Evolutionary conservation across 2,329 filamentous ascomycete species (phyloP), one percentile per base, ranked within the genome.

Genomic region (Fusarium pilosicola): DNA sequence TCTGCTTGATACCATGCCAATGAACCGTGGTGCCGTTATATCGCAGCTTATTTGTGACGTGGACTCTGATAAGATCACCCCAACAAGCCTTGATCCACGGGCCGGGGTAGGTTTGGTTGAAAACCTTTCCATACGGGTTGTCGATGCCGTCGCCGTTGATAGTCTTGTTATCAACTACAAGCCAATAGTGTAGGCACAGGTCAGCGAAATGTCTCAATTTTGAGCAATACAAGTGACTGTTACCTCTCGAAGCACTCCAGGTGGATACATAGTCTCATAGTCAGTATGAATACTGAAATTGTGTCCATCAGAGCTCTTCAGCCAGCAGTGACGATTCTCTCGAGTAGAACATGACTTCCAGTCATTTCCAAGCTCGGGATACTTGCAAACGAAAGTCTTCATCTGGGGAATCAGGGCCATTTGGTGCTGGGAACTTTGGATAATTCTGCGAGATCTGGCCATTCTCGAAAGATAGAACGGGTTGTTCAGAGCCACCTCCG

Each of bases 221-320:
- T 34, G 15, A 34, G 32, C 32, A 17, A 34, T 34, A 34, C 14
- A 34, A 17, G 32, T 22, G 20, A 14, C 7, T 28, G 6, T 36
- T 34, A 66, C 51, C 64, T 67, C 62, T 39, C 64, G 46, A 22
- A 66, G 44, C 6, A 66, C 26, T 24, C 64, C 64, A 13, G 55
- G 51, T 0, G 64, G 64, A 18, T 39, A 59, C 11, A 66, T 48
- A 34, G 41, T 49, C 44, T 66, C 64, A n/a, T 66, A 67, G 7
- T 66, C 49, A 39, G 64, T 59, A n/a, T 49, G 10, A 24, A 67
- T 59, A 11, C 55, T 22, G 5, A 66, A 67, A 7, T 49, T 56
- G 14, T 67, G 62, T 9, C 38, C 62, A 39, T 39, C 30, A 2
- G 62, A 63, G 7, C 62, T 54, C 26, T 44, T 66, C 10, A 67